Conservation (phyloP, 371 early-diverging fungal genomes). For the Mortierella sp. region DNA sequence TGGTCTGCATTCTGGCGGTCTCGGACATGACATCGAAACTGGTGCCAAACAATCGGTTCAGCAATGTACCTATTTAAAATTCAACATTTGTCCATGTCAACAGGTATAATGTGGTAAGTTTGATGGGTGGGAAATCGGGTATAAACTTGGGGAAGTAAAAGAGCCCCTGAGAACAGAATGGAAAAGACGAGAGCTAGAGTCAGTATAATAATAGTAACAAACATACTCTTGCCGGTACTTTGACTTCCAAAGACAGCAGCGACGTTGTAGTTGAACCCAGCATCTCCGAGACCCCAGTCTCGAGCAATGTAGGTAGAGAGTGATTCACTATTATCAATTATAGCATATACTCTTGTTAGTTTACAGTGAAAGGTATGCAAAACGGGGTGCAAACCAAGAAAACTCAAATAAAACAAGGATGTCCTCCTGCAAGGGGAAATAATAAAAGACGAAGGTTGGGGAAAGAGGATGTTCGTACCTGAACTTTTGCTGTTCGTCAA, state of each 20-base stretch:
- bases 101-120: neutral
- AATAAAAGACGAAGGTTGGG: neutral
- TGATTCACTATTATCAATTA: slow-evolving; percentile 62
- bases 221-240: slow-evolving; percentile 96
- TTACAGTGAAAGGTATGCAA: neutral
- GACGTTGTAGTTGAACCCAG: slow-evolving; percentile 95
- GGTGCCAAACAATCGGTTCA: slow-evolving; percentile 96
- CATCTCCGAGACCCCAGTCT: slow-evolving; percentile 86
- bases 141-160: neutral
- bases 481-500: slow-evolving; percentile 88
- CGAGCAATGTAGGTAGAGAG: slow-evolving; percentile 79
- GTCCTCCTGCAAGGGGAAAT: neutral
- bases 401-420: neutral
- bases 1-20: slow-evolving; percentile 88
- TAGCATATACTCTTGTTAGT: slow-evolving; percentile 8
- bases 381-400: neutral
- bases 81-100: neutral
- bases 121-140: neutral
- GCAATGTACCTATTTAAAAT: slow-evolving; percentile 85
- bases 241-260: slow-evolving; percentile 99
- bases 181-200: neutral
- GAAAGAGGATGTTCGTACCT: slow-evolving; percentile 63
- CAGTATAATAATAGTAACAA: neutral
- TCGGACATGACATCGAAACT: slow-evolving; percentile 96
- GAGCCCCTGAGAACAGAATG: neutral